These are phyloP conservation scores for Stenocarpella maydis DNA, from an alignment of 2,329 filamentous ascomycete genomes.

Conservation along the genomic window DNA sequence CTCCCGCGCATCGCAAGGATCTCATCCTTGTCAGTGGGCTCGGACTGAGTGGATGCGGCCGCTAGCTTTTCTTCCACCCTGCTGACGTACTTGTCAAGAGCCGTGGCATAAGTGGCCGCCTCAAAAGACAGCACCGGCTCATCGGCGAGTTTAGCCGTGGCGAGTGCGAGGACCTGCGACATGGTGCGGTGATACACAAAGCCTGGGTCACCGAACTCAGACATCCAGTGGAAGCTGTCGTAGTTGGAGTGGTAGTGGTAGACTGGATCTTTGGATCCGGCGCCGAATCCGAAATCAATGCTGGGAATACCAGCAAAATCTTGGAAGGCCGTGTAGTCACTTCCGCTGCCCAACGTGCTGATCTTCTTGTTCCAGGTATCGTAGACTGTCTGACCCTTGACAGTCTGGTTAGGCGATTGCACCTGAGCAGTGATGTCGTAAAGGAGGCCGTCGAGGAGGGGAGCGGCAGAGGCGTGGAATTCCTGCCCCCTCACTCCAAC, in stretches of 20 bases:
- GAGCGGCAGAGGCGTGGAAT: conserved; percentile 68
- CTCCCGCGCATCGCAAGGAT: conserved; percentile 34
- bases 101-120: conserved; percentile 69
- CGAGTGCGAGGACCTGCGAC: conserved; percentile 70
- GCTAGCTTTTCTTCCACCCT: conserved; percentile 59
- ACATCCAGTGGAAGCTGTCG: conserved; percentile 87
- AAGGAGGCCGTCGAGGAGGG: conserved; percentile 66
- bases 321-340: conserved; percentile 73
- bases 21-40: conserved; percentile 37
- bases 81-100: conserved; percentile 61
- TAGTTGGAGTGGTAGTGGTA: conserved; percentile 88
- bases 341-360: conserved; percentile 68
- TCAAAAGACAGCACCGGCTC: conserved; percentile 69
- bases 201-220: conserved; percentile 74
- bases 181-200: conserved; percentile 72
- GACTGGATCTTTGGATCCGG: conserved; percentile 57
- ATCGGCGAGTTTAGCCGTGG: conserved; percentile 68
- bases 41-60: conserved; percentile 36
- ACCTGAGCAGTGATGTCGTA: conserved; percentile 42
- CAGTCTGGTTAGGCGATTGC: conserved; percentile 35
- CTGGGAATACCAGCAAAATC: conserved; percentile 61
- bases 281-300: conserved; percentile 62
- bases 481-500: conserved; percentile 58
- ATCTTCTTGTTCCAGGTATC: conserved; percentile 58
- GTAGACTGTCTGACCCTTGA: conserved; percentile 51